These are phyloP conservation scores for Chlorociboria aeruginascens DNA, from an alignment of 495 filamentous ascomycete species.

Conservation along the genomic window DNA sequence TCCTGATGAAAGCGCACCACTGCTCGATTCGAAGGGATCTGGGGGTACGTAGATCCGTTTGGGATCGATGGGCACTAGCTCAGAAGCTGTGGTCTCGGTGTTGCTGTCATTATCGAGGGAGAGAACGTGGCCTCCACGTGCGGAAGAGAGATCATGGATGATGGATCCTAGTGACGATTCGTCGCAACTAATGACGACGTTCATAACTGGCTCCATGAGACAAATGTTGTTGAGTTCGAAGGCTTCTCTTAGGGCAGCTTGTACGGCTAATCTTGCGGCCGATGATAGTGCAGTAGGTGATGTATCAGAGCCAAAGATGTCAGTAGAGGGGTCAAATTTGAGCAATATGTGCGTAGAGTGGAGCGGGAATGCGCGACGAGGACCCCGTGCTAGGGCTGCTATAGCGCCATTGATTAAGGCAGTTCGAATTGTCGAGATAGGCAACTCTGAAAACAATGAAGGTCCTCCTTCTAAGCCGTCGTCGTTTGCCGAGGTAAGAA, in stretches of 20 bases:
- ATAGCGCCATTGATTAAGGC: slow-evolving; percentile 66
- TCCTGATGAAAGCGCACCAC: slow-evolving; percentile 1
- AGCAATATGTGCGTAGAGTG: slow-evolving; percentile 57
- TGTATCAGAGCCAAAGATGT: slow-evolving; percentile 55
- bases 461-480: slow-evolving; percentile 22
- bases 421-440: slow-evolving; percentile 42
- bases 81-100: slow-evolving; percentile 14
- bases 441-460: slow-evolving; percentile 45
- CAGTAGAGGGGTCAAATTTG: slow-evolving; percentile 48
- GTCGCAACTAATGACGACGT: slow-evolving; percentile 69
- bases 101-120: slow-evolving; percentile 57
- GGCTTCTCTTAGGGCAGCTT: slow-evolving; percentile 48
- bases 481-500: slow-evolving; percentile 24
- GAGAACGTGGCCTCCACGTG: slow-evolving; percentile 73
- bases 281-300: slow-evolving; percentile 65
- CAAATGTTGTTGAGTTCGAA: slow-evolving; percentile 35
- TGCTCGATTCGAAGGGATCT: slow-evolving; percentile 59
- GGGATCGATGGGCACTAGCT: slow-evolving; percentile 42
- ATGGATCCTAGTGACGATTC: slow-evolving; percentile 72
- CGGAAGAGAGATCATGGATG: slow-evolving; percentile 78
- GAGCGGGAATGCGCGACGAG: slow-evolving; percentile 62
- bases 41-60: slow-evolving; percentile 69
- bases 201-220: slow-evolving; percentile 89
- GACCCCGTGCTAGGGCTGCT: slow-evolving; percentile 79
- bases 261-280: slow-evolving; percentile 61